Base-by-base conservation (phyloP, 192 early-diverging fungal species). In the Geranomyces michiganensis region DNA sequence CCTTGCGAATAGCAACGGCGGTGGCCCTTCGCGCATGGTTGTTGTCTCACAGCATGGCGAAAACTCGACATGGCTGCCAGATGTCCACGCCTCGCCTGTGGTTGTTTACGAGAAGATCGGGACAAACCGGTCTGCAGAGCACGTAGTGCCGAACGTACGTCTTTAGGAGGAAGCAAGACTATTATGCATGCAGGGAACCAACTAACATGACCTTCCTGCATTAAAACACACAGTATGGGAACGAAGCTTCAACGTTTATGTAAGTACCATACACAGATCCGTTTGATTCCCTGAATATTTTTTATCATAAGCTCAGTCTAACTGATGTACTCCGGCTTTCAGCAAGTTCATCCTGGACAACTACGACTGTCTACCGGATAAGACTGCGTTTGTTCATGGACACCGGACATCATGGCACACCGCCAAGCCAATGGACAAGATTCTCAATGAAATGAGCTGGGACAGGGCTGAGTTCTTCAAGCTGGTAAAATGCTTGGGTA, bases 261-360 rank as follows among this genome's bases (percentile, higher is more conserved):
- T 55, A 55, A 55, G 51, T 55, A 27, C 21, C 51, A 24, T 15
- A 55, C 36, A 41, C 36, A 41, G 36, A 41, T 10, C 36, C 36
- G 3, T 41, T 41, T 10, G 36, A 41, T 41, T 41, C 36, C 36
- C 36, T 41, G 36, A 41, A 41, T 3, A 41, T 41, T 41, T 41
- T 41, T 41, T 41, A 7, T 41, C 36, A 7, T 41, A 10, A 10
- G 10, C 3, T 10, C 36, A 41, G 36, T 41, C 36, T 41, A 41
- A 41, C 36, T 3, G 3, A 3, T 41, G 36, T 41, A 41, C 36
- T 41, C 51, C 21, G 19, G 21, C 51, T 55, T 55, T 27, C 51
- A 62, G 60, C 0, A 62, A 62, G 36, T 62, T 62, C 36, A 32
- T 62, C 29, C 60, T 62, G 21, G 60, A 62, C 36, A 62, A 62